Base-by-base conservation (phyloP, 2,329 filamentous ascomycete genomes). In the Decorospora gaudefroyi region DNA sequence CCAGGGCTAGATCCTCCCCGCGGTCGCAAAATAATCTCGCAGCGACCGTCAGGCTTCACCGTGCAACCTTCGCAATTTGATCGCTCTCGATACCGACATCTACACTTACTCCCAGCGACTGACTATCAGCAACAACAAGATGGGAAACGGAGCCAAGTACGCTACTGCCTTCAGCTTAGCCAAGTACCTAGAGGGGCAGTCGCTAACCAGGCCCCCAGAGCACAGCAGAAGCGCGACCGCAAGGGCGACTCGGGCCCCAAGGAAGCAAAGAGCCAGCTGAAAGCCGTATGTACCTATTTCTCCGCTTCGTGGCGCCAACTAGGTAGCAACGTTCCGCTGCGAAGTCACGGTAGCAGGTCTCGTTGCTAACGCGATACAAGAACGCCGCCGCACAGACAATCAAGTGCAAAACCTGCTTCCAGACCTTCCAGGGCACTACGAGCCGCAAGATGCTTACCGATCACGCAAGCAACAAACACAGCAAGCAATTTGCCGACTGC, bases 351-450 rank as follows among this genome's bases (percentile, higher is more conserved):
- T 38, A 19, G 16, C 23, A 22, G 17, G 39, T 13, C 17, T 12
- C 6, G 8, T 15, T 30, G 28, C 42, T 52, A 31, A 55, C 18
- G 29, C 4, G 8, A 28, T 3, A 12, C 38, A 56, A 88, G 85
- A 90, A 90, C 75, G 77, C 80, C 59, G 77, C 84, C 58, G 87
- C 87, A 47, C 87, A 84, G 76, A 84, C 81, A 65, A 88, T 90
- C 71, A 85, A 88, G 72, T 91, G 87, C 79, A 74, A 81, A 57
- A 77, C 83, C 63, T 91, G 87, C 85, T 87, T 84, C 73, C 81
- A 85, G 59, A 87, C 86, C 19, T 90, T 91, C 75, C 79, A 90
- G 59, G 85, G 86, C 76, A 91, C 87, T 23, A 86, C 85, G 49
- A 85, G 86, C 66, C 82, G 79, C 50, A 85, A 85, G 62, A 83